Base-by-base conservation (phyloP, 257 asterid species). In the Solanum medicagineum region DNA sequence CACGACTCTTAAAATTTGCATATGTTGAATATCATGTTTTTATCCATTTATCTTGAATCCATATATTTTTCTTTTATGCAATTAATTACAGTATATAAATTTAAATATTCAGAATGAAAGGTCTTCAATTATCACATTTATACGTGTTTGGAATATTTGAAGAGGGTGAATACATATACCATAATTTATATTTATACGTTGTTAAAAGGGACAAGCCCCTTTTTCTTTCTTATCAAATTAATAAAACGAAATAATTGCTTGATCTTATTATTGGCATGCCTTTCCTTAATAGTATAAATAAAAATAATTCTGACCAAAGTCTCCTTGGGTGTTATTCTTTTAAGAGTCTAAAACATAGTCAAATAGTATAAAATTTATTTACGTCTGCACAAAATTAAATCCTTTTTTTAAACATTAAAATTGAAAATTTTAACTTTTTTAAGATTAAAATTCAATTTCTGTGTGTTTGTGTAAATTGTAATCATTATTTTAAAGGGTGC, bases 1-100 rank as follows among this genome's bases (percentile, higher is more conserved):
- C 1, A 20, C 1, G 7, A 0, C 12, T 0, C 3, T 20, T 9
- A 19, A 19, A 57, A 4, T 8, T 55, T 55, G 7, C 7, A 1
- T 7, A 10, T 55, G 17, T 55, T 55, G 62, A 17, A 9, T 59
- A 57, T 20, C 26, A 8, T 57, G 9, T 29, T 57, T 12, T 57
- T 20, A 20, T 57, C 9, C 4, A 20, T 32, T 57, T 20, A 57
- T 57, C 11, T 59, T 59, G 14, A 59, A 59, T 54, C 15, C 59
- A 59, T 20, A 59, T 59, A 4, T 62, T 62, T 60, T 60, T 60
- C 32, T 60, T 60, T 59, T 4, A 20, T 59, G 66, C 66, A 59
- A 59, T 59, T n/a, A 59, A 59, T 59, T 59, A n/a, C 29, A 22
- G 36, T n/a, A 60, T n/a, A 60, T 60, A 32, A 60, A 60, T 60